A percentile compares a stretch with the other conserved stretches of the same genome.
These are phyloP conservation scores for Atkinsonella texensis DNA, from an alignment of 2,329 filamentous ascomycete genomes.

Conservation along the genomic window DNA sequence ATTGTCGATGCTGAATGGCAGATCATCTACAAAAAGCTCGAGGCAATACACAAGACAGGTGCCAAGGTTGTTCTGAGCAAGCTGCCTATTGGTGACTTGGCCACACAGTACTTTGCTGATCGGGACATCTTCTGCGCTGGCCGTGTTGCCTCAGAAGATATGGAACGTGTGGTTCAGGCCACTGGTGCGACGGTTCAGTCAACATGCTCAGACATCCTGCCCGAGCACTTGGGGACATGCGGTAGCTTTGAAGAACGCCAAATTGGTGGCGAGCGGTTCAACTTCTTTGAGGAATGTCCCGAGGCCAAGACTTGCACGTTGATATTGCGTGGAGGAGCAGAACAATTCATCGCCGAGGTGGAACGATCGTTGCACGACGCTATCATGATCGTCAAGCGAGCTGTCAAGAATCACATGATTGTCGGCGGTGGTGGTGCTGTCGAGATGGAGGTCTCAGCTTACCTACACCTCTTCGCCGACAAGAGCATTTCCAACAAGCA, in stretches of 20 bases:
- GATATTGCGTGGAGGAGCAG: slow-evolving; percentile 85
- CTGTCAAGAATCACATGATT: slow-evolving; percentile 87
- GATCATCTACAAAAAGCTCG: slow-evolving; percentile 99
- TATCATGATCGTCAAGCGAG: slow-evolving; percentile 99
- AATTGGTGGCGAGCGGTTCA: slow-evolving; percentile 94
- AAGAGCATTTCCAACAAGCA: slow-evolving; percentile 90
- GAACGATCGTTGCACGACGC: slow-evolving; percentile 96
- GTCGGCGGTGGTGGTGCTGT: slow-evolving; percentile 88
- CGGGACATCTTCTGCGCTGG: slow-evolving; percentile 97
- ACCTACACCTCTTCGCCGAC: slow-evolving; percentile 86
- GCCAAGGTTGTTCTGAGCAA: slow-evolving; percentile 97
- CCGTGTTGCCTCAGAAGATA: slow-evolving; percentile 79
- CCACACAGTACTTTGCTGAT: slow-evolving; percentile 96
- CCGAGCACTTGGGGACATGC: slow-evolving; percentile 83
- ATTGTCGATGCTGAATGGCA: slow-evolving; percentile 99
- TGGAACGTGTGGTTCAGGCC: slow-evolving; percentile 92
- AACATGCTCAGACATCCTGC: slow-evolving; percentile 88
- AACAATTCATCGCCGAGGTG: slow-evolving; percentile 98
- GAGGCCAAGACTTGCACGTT: slow-evolving; percentile 94
- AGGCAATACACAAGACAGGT: slow-evolving; percentile 84
- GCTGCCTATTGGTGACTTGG: slow-evolving; percentile 91
- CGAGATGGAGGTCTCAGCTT: slow-evolving; percentile 95
- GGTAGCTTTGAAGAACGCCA: slow-evolving; percentile 89
- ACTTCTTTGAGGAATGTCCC: slow-evolving; percentile 95
- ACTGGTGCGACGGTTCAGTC: slow-evolving; percentile 88